Evolutionary conservation across 1,284 basidiomycete genomes (phyloP), one percentile per base, ranked within the genome.

Genomic region (Boletus hoseneyae): DNA sequence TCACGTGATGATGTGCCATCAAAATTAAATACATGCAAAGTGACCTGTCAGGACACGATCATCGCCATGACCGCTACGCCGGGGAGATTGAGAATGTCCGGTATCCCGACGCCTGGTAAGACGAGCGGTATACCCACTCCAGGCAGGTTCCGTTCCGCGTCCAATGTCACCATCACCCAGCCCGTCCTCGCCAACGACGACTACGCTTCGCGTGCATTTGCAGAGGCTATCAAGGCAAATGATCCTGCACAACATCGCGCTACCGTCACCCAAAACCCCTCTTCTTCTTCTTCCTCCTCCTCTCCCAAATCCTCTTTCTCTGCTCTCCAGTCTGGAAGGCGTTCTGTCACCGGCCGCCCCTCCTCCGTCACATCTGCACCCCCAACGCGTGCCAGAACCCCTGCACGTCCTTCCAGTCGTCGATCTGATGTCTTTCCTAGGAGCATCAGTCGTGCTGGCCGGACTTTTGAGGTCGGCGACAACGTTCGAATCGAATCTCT

Each of bases 401-500:
- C 70, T 41, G 69, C 71, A 15, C 77, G 80, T 50, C 73, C 85
- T 16, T 66, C 73, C 11, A 88, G 85, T 55, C 79, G 84, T 16
- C 75, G 79, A 47, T 86, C 85, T 3, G 85, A 87, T 57, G 66
- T 70, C 3, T 74, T 75, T 56, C 62, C 65, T 11, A 73, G 76
- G 57, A 75, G 73, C 56, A 57, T 68, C 15, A 76, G 72, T 56
- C 73, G 79, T 43, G 62, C 69, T 13, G 70, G 68, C 4, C 68
- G 72, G 49, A 54, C 69, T 1, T 88, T 87, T 57, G 79, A 84
- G 16, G 73, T 89, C 9, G 92, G 90, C 11, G 90, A 93, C 61
- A 79, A 76, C 56, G 93, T 96, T 23, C 75, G 88, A 52, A 87
- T 96, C 41, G 90, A 92, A 58, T 87, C 85, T 11, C 77, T 92